A percentile compares a stretch with the other conserved stretches of the same genome.
Evolutionary conservation across 371 early-diverging fungal genomes (phyloP).

Genomic region (Coemansia sp.): DNA sequence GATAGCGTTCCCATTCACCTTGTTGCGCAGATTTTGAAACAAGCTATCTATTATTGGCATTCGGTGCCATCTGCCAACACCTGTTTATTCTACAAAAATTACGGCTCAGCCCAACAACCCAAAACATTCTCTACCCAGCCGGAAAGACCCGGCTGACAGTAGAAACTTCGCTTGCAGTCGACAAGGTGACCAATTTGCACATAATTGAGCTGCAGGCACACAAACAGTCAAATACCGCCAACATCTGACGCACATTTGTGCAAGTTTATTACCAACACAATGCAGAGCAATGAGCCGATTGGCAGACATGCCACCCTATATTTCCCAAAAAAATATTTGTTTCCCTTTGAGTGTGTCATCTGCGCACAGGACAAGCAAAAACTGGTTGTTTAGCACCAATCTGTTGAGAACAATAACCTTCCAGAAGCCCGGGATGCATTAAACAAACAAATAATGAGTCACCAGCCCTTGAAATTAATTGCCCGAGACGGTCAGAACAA

Average conservation of each 20-base stretch:
- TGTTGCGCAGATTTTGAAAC: too few relatives aligned
- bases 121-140: not conserved
- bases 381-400: too few relatives aligned
- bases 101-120: not conserved
- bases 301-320: too few relatives aligned
- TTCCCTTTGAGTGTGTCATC: too few relatives aligned
- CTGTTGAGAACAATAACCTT: too few relatives aligned
- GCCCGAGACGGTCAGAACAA: not conserved
- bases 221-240: not conserved
- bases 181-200: not conserved
- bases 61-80: not conserved
- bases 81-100: not conserved
- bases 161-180: not conserved
- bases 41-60: too few relatives aligned
- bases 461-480: not conserved
- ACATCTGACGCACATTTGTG: not conserved
- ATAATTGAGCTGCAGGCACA: not conserved
- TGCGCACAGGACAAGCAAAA: too few relatives aligned
- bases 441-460: too few relatives aligned
- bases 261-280: not conserved
- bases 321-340: too few relatives aligned
- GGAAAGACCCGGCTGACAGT: not conserved
- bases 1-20: too few relatives aligned
- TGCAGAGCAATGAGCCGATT: too few relatives aligned
- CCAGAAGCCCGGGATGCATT: too few relatives aligned